Evolutionary conservation across 1,139 yeast genomes (phyloP), one percentile per base, ranked within the genome.

Genomic region (Hansenula sp.): DNA sequence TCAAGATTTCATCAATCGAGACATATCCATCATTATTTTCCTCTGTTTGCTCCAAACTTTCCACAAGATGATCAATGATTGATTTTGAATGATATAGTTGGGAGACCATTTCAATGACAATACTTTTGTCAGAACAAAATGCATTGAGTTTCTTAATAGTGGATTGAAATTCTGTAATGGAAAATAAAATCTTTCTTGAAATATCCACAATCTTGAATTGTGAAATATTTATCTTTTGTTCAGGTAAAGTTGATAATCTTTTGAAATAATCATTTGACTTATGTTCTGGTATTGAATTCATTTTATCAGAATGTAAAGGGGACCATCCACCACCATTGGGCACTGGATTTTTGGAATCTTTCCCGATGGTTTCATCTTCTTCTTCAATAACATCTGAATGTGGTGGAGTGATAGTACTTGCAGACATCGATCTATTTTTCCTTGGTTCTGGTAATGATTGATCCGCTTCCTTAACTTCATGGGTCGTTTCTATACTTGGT

Each of bases 161-260:
- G 31, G 83, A 77, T 52, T 84, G 90, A 41, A 86, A 71, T 56
- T 86, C 94, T 40, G 86, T 80, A 44, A 84, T 76, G 13, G 84
- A 69, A 57, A 77, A 80, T 7, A 80, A 59, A 6, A 81, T 60
- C 53, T 81, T 81, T 47, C 84, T 62, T 10, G 85, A 74, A 0
- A 78, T 77, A 35, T 72, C 71, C 3, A 80, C 67, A 1, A 79
- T 61, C 39, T 54, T 54, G 29, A 47, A 49, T 30, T 47, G 45
- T 13, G 51, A 34, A 27, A 52, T 33, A 10, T 49, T 28, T 9
- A 31, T 25, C 24, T 19, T 28, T 44, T 70, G 73, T 53, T 83
- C 93, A 24, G 82, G 85, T 29, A 85, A 63, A 0, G 86, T 81
- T 1, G 93, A 83, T 40, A 85, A 63, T 47, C 94, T 71, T 53